Evolutionary conservation across 2,329 filamentous ascomycete genomes (phyloP).

Genomic region (Biscogniauxia marginata): DNA sequence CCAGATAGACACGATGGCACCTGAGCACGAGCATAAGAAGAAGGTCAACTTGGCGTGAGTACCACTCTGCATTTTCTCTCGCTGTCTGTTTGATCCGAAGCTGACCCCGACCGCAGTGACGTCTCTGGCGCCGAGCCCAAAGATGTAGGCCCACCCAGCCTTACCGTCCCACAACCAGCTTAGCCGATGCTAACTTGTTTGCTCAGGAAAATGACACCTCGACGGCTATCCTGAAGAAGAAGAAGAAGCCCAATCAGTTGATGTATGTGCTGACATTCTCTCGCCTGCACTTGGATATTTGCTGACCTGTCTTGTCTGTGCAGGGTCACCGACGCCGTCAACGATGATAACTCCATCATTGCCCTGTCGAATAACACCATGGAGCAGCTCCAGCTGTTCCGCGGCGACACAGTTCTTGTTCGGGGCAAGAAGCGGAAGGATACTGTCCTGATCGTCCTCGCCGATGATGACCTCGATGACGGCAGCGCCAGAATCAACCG

Average conservation of each 20-base stretch:
- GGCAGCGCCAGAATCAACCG: slow-evolving; percentile 97
- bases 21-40: slow-evolving; percentile 72
- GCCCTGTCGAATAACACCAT: slow-evolving; percentile 98
- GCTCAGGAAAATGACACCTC: slow-evolving; percentile 81
- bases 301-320: slow-evolving; percentile 24
- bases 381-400: slow-evolving; percentile 97
- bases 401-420: slow-evolving; percentile 95
- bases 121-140: slow-evolving; percentile 84
- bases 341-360: slow-evolving; percentile 99
- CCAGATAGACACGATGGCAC: slow-evolving; percentile 60
- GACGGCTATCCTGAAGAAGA: slow-evolving; percentile 98
- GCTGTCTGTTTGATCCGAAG: slow-evolving; percentile 10
- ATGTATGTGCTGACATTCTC: slow-evolving; percentile 62
- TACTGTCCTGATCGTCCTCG: slow-evolving; percentile 94
- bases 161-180: slow-evolving; percentile 9
- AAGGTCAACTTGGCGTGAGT: slow-evolving; percentile 82
- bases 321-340: slow-evolving; percentile 96
- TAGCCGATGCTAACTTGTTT: slow-evolving; percentile 21
- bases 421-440: slow-evolving; percentile 99
- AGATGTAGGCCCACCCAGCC: slow-evolving; percentile 59
- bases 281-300: neutral
- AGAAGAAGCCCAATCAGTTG: slow-evolving; percentile 99
- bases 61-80: neutral
- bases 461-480: slow-evolving; percentile 97
- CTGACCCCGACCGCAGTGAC: slow-evolving; percentile 62